phyloP scores from a whole-genome alignment of 108 stramenopile species.

The Pseudonitzschia pungens region DNA sequence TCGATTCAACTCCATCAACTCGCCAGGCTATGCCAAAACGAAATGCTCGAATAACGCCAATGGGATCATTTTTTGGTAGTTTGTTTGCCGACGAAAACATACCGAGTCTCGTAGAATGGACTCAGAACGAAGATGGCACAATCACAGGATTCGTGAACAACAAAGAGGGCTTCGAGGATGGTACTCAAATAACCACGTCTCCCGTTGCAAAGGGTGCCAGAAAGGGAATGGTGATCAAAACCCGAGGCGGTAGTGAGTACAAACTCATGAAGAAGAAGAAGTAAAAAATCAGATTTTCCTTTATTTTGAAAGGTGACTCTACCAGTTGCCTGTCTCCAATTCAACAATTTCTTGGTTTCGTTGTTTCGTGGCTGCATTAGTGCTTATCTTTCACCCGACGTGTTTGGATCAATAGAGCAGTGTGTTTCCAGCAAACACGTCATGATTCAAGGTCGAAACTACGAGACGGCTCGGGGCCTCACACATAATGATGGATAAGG shows the following conservation, averaged over 20 bases:
- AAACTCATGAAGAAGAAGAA: constrained; percentile 46
- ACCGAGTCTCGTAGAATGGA: constrained; percentile 71
- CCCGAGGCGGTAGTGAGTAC: constrained; percentile 80
- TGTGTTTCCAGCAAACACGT: no score
- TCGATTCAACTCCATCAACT: not conserved
- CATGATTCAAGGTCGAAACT: no score
- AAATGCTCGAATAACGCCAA: not conserved
- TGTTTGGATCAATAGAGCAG: no score
- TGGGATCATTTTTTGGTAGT: constrained; percentile 1
- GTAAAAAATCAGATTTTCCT: no score
- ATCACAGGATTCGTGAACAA: constrained; percentile 78
- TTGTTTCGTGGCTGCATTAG: no score
- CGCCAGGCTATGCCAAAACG: not conserved
- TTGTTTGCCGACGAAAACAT: constrained; percentile 17
- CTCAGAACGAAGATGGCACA: constrained; percentile 71
- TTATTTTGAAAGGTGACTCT: no score
- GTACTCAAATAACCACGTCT: constrained; percentile 83
- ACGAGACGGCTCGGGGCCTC: no score
- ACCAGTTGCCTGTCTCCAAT: no score
- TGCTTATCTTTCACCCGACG: no score
- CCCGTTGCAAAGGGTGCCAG: constrained; percentile 69
- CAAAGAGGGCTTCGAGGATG: constrained; percentile 67
- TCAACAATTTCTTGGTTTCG: no score
- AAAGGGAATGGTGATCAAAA: constrained; percentile 65
- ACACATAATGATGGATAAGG: no score